These are phyloP conservation scores for Fusarium fracticaudum DNA, from an alignment of 2,329 filamentous ascomycete genomes.

Conservation along the genomic window DNA sequence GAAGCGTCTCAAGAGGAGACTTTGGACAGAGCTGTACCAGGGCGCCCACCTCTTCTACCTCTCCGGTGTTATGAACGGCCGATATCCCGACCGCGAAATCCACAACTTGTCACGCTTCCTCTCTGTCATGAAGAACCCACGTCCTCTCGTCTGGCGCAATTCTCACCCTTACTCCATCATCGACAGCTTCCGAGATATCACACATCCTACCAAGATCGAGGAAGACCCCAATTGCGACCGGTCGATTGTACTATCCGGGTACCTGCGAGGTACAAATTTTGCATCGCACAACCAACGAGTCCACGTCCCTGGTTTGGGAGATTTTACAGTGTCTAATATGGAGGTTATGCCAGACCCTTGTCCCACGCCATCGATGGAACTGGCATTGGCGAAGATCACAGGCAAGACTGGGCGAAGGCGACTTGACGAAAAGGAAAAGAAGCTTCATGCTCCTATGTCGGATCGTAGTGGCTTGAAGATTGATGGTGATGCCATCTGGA, in stretches of 20 bases:
- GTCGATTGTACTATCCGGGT: slow-evolving; percentile 90
- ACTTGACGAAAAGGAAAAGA: slow-evolving; percentile 95
- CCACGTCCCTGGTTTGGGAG: slow-evolving; percentile 91
- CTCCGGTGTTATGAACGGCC: slow-evolving; percentile 93
- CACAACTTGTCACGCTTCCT: slow-evolving; percentile 95
- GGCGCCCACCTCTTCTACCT: slow-evolving; percentile 97
- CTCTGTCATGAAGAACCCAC: slow-evolving; percentile 98
- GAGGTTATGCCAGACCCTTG: slow-evolving; percentile 94
- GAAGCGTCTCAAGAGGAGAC: slow-evolving; percentile 92
- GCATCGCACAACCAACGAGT: slow-evolving; percentile 84
- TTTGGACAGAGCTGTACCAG: slow-evolving; percentile 97
- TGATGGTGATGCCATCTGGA: slow-evolving; percentile 97
- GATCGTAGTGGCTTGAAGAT: slow-evolving; percentile 96
- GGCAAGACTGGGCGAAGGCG: slow-evolving; percentile 84
- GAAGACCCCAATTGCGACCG: slow-evolving; percentile 89
- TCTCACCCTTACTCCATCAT: slow-evolving; percentile 93
- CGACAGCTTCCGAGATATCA: slow-evolving; percentile 95
- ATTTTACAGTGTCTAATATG: slow-evolving; percentile 83
- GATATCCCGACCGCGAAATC: slow-evolving; percentile 95
- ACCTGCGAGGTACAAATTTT: slow-evolving; percentile 94
- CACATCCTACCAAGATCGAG: slow-evolving; percentile 90
- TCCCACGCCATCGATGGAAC: slow-evolving; percentile 90
- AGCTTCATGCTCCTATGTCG: slow-evolving; percentile 96
- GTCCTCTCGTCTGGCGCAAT: slow-evolving; percentile 96
- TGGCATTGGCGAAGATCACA: slow-evolving; percentile 82